phyloP scores from a whole-genome alignment of 2,329 filamentous ascomycete species.

The Talaromyces funiculosus region DNA sequence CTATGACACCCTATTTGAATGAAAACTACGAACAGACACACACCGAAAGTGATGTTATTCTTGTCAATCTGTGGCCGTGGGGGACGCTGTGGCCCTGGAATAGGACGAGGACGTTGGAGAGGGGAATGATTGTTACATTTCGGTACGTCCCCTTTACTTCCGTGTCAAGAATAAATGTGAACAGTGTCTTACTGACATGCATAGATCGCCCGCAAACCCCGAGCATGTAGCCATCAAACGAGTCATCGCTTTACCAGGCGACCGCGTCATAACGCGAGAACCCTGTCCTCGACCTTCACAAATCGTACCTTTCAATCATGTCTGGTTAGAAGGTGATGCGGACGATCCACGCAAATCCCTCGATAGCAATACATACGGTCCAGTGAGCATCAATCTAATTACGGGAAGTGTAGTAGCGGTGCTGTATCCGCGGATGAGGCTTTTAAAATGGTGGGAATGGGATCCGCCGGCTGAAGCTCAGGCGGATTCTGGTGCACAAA shows the following conservation, averaged over 20 bases:
- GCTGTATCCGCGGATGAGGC: slow-evolving; percentile 54
- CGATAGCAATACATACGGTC: slow-evolving; percentile 89
- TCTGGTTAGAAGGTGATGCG: slow-evolving; percentile 94
- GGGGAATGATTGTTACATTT: slow-evolving; percentile 72
- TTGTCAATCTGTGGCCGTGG: slow-evolving; percentile 38
- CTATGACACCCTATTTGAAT: slow-evolving; percentile 76
- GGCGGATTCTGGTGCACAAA: slow-evolving; percentile 20
- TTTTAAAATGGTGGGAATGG: slow-evolving; percentile 35
- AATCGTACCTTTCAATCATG: slow-evolving; percentile 71
- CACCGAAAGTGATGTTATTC: slow-evolving; percentile 36
- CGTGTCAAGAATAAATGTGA: background rate
- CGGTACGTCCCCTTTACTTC: slow-evolving; percentile 20
- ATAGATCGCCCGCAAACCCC: slow-evolving; percentile 65
- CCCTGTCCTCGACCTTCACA: slow-evolving; percentile 52
- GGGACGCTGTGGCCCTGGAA: slow-evolving; percentile 42
- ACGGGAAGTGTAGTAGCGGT: slow-evolving; percentile 69
- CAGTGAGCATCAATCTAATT: slow-evolving; percentile 69
- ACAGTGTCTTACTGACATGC: background rate
- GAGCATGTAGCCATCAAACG: slow-evolving; percentile 71
- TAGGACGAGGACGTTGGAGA: slow-evolving; percentile 51
- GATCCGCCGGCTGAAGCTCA: slow-evolving; percentile 25
- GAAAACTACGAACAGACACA: slow-evolving; percentile 50
- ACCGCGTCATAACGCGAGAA: slow-evolving; percentile 61
- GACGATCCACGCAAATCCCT: slow-evolving; percentile 57
- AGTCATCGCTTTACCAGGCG: slow-evolving; percentile 73